Evolutionary conservation across 2,329 filamentous ascomycete species (phyloP).

Genomic region (Talaromyces piceae): DNA sequence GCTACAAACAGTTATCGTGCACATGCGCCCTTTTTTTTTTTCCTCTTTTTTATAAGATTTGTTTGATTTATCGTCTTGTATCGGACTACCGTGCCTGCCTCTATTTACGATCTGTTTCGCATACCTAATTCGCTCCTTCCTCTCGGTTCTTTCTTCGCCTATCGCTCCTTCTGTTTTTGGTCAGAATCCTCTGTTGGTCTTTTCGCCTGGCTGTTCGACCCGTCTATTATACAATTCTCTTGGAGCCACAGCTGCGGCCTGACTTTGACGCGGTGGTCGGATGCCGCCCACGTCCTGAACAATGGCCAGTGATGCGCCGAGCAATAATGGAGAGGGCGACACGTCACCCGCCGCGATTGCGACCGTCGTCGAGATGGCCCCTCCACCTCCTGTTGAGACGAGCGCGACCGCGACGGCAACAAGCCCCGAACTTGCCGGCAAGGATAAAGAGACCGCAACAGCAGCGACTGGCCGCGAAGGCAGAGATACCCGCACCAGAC

Average conservation of each 20-base stretch:
- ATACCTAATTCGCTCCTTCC: not conserved
- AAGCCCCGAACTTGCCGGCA: conserved; percentile 1
- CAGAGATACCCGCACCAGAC: conserved; percentile 26
- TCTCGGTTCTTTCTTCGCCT: not conserved
- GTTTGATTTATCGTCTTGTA: no score
- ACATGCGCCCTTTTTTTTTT: not conserved
- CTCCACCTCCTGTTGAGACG: conserved; percentile 5
- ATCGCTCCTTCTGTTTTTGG: not conserved
- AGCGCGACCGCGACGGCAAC: conserved; percentile 13
- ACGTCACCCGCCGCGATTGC: not conserved
- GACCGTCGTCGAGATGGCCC: conserved; percentile 9
- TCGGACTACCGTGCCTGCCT: no score
- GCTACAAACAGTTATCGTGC: not conserved
- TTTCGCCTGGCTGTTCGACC: not conserved
- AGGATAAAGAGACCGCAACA: conserved; percentile 6
- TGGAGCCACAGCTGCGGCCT: not conserved
- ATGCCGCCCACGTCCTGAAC: not conserved
- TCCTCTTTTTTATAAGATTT: not conserved
- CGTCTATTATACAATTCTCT: not conserved
- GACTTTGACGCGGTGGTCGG: not conserved
- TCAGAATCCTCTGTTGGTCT: not conserved
- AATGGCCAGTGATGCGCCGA: conserved; percentile 28
- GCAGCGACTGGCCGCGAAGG: conserved; percentile 11
- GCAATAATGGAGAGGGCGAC: conserved; percentile 11
- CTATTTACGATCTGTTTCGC: not conserved